Base-by-base conservation (phyloP, 2,329 filamentous ascomycete species). In the Fusarium pilosicola region DNA sequence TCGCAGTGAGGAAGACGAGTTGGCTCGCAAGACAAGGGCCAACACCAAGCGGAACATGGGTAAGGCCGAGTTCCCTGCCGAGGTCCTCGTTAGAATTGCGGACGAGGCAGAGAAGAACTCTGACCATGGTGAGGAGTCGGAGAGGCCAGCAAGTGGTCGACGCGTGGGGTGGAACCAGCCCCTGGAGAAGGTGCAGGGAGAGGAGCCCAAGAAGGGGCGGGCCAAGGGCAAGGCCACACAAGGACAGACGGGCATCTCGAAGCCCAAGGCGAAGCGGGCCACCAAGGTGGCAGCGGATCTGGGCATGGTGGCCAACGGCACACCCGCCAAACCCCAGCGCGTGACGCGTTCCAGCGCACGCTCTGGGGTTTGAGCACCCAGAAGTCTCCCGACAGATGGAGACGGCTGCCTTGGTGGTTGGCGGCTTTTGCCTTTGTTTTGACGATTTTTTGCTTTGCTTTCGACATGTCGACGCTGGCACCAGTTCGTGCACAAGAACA, bases 41-140 rank as follows among this genome's bases (percentile, higher is more conserved):
- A 83, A 83, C 68, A 83, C 82, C 57, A 76, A 72, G 62, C 79
- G 70, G 69, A 83, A 83, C 73, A 81, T 74, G 77, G 81, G 81
- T 28, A 76, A 79, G 46, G 78, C 82, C 22, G 80, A 81, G 75
- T 80, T 80, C 58, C 81, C 82, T 22, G 76, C 80, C 34, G 76
- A 82, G 49, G 73, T 82, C 55, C 73, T 83, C 52, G 81, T 79
- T 70, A 80, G 74, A 71, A 68, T 76, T 61, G 74, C 76, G 63
- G 68, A 78, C 49, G 51, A 62, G 55, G 65, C 65, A 48, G 67
- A 59, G 32, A 79, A 78, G 11, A 70, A 70, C 17, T 71, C 70
- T n/a, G 76, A 77, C 24, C 54, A 38, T 14, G 46, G 45, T 24
- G 54, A 62, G 38, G 57, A 54, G 48, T 67, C 62, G 26, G 71